Evolutionary conservation across 2,329 filamentous ascomycete genomes (phyloP), one percentile per base, ranked within the genome.

Genomic region (Cercospora janseana): DNA sequence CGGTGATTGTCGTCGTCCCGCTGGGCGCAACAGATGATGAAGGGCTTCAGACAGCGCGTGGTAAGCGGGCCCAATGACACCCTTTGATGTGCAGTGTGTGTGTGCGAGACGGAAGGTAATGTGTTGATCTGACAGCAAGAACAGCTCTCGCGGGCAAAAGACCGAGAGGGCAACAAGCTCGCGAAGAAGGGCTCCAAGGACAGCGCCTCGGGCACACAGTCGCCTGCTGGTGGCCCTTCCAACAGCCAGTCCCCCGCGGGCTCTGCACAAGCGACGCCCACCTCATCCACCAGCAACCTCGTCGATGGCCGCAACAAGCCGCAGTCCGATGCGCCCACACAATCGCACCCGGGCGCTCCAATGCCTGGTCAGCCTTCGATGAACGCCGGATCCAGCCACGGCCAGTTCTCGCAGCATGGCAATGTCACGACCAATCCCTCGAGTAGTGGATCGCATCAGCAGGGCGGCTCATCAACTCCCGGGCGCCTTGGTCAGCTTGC

Each of bases 21-120:
- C 43, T 49, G 52, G 49, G 46, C 57, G 50, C 41, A 47, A 54
- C 43, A 47, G 58, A 66, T 55, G 74, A 96, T 97, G 92, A 96
- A 95, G 79, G 87, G 89, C 72, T 95, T 97, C 75, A 87, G 90
- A 75, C 89, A 95, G 79, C 88, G 88, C 86, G 90, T 96, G 79
- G 90, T 95, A 83, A 80, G 88, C 83, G n/a, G n/a, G n/a, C n/a
- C n/a, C n/a, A n/a, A n/a, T n/a, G n/a, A n/a, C n/a, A n/a, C n/a
- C n/a, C n/a, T n/a, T n/a, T n/a, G n/a, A n/a, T n/a, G n/a, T n/a
- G n/a, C n/a, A n/a, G n/a, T n/a, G n/a, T 58, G 43, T 37, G 28
- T 31, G 6, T 41, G 29, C 34, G 44, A 31, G 31, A 46, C 51
- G 51, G 42, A 61, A 64, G 64, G 57, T 65, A 55, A 66, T 66